A percentile compares a stretch with the other conserved stretches of the same genome.
Conservation (phyloP, 805 yeast species). For the Clavispora asparagi region DNA sequence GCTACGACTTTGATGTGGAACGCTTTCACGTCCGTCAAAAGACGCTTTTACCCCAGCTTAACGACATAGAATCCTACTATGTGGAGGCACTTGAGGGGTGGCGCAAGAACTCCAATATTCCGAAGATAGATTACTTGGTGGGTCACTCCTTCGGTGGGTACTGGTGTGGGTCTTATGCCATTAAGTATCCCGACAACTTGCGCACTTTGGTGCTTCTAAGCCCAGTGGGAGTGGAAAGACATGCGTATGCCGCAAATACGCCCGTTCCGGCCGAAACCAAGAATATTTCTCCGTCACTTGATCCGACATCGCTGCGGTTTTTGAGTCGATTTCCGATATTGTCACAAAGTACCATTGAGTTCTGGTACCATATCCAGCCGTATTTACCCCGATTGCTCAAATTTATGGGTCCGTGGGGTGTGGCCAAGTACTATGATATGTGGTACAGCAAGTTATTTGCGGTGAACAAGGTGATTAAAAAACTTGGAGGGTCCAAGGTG, state of each 20-base stretch:
- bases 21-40: conserved; percentile 27
- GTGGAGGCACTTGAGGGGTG: conserved; percentile 58
- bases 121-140: conserved; percentile 52
- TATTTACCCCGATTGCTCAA: conserved; percentile 47
- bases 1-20: conserved; percentile 22
- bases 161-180: conserved; percentile 58
- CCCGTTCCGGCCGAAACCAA: conserved; percentile 16
- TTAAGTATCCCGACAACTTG: conserved; percentile 51
- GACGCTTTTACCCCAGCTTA: conserved; percentile 33
- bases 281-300: conserved; percentile 30
- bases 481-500: conserved; percentile 24
- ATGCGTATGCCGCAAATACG: conserved; percentile 53
- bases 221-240: conserved; percentile 77
- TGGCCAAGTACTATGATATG: conserved; percentile 29
- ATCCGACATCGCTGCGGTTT: conserved; percentile 42
- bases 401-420: conserved; percentile 39
- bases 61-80: conserved; percentile 51
- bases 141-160: conserved; percentile 84
- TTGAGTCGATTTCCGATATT: conserved; percentile 44
- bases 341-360: conserved; percentile 21
- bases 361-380: conserved; percentile 38
- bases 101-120: conserved; percentile 47
- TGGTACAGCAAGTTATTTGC: conserved; percentile 39
- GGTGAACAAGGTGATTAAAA: conserved; percentile 29
- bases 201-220: conserved; percentile 56